Percentiles rank a stretch among this genome's conserved stretches.
phyloP scores from a whole-genome alignment of 164 flowering plant species.

The Vitis riparia region DNA sequence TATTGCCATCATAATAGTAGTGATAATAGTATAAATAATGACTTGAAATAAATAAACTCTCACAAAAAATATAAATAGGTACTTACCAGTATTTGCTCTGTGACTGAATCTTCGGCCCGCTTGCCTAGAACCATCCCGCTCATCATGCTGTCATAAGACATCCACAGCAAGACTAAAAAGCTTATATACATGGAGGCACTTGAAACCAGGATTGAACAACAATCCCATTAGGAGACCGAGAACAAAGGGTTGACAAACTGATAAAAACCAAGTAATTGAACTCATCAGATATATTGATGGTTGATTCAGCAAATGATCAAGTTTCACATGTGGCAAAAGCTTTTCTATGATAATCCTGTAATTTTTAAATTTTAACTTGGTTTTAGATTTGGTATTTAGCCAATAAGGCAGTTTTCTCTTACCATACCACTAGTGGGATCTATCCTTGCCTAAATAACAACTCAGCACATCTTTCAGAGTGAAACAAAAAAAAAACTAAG shows the following conservation, averaged over 20 bases:
- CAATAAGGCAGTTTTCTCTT: too few relatives aligned
- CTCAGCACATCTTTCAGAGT: too few relatives aligned
- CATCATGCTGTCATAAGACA: slow-evolving; percentile 94
- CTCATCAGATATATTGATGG: slow-evolving; percentile 14
- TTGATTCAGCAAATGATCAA: slow-evolving; percentile 1
- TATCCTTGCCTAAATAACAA: too few relatives aligned
- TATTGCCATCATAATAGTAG: too few relatives aligned
- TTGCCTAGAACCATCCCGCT: slow-evolving; percentile 70
- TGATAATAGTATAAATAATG: too few relatives aligned
- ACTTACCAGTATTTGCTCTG: slow-evolving; percentile 52
- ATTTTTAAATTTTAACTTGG: neutral
- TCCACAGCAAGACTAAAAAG: slow-evolving; percentile 69
- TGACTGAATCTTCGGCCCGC: slow-evolving; percentile 56
- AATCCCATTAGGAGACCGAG: slow-evolving; percentile 45
- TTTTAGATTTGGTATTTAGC: too few relatives aligned
- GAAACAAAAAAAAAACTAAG: too few relatives aligned
- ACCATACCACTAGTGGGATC: too few relatives aligned
- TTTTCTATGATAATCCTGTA: neutral
- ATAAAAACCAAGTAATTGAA: slow-evolving; percentile 30
- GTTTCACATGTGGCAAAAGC: neutral
- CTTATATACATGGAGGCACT: slow-evolving; percentile 56
- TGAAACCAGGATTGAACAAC: slow-evolving; percentile 49
- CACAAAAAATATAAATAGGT: neutral
- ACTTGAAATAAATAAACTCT: too few relatives aligned
- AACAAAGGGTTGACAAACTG: slow-evolving; percentile 37